Percentiles rank a stretch among this genome's conserved stretches.
phyloP scores from a whole-genome alignment of 106 monocot species.

The Dendrobium nobile region DNA sequence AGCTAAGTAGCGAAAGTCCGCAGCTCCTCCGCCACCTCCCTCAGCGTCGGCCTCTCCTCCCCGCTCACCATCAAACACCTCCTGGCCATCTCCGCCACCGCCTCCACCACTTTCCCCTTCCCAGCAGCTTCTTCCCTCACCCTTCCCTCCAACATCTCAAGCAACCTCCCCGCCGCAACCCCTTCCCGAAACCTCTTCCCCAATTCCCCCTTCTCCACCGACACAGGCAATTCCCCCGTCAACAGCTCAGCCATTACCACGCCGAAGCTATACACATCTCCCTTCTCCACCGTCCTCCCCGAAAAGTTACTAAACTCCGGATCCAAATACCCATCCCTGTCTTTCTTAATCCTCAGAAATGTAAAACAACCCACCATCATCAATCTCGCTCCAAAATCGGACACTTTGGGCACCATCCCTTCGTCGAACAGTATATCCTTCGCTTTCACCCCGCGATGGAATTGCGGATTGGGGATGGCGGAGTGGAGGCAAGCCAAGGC shows the following conservation, averaged over 20 bases:
- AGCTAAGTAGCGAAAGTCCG: neutral
- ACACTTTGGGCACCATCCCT: conserved; percentile 19
- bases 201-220: conserved; percentile 3
- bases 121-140: conserved; percentile 24
- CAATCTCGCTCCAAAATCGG: conserved; percentile 45
- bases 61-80: conserved; percentile 42
- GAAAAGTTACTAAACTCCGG: conserved; percentile 30
- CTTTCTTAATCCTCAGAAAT: conserved; percentile 30
- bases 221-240: conserved; percentile 35
- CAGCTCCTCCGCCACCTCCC: conserved; percentile 41
- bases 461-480: neutral
- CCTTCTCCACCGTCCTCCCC: conserved; percentile 15
- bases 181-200: conserved; percentile 13
- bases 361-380: conserved; percentile 23
- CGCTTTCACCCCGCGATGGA: neutral
- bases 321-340: conserved; percentile 44
- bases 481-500: conserved; percentile 41
- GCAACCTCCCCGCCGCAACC: conserved; percentile 7
- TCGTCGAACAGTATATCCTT: neutral
- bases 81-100: conserved; percentile 24
- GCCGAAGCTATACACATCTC: conserved; percentile 67
- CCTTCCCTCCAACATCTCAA: conserved; percentile 14
- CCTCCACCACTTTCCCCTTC: conserved; percentile 4
- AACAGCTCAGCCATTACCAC: conserved; percentile 49
- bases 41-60: conserved; percentile 63